These are phyloP conservation scores for Fragaria iinumae DNA, from an alignment of 306 rosid genomes.

Conservation along the genomic window DNA sequence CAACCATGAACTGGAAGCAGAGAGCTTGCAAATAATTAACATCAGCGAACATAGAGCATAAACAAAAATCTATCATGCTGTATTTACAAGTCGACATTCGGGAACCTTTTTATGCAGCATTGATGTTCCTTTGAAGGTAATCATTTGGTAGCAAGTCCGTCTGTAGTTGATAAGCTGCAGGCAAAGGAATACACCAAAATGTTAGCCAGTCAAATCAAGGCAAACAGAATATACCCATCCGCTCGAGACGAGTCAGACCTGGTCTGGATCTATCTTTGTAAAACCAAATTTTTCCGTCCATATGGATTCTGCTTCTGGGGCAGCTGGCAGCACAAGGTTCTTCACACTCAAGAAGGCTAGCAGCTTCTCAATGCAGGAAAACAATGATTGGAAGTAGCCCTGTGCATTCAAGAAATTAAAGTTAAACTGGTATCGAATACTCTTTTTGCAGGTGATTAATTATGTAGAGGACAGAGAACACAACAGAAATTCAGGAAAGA, in stretches of 20 bases:
- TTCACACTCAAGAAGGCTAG: constrained; percentile 69
- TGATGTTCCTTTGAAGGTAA: constrained; percentile 85
- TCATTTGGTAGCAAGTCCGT: constrained; percentile 67
- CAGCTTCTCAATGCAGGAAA: constrained; percentile 85
- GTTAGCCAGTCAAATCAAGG: constrained; percentile 4
- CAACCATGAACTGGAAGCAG: constrained; percentile 22
- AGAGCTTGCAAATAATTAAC: constrained; percentile 24
- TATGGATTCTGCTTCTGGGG: constrained; percentile 88
- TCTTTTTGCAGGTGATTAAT: not conserved
- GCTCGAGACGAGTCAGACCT: constrained; percentile 44
- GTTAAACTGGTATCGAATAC: not conserved
- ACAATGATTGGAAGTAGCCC: constrained; percentile 94
- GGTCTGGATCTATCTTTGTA: constrained; percentile 63
- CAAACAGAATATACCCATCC: not conserved
- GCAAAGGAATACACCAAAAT: constrained; percentile 12
- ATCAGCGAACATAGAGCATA: not conserved
- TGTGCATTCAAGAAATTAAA: constrained; percentile 26
- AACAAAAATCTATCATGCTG: constrained; percentile 22
- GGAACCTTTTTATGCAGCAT: constrained; percentile 84
- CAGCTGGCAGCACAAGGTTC: constrained; percentile 88
- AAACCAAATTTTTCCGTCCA: constrained; percentile 90
- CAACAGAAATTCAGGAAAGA: not conserved
- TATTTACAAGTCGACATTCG: constrained; percentile 46
- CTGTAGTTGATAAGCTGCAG: constrained; percentile 77
- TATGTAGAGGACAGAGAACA: not conserved